Evolutionary conservation across 371 early-diverging fungal genomes (phyloP), one percentile per base, ranked within the genome.

Genomic region (Thermomucor indicae-seudaticae): DNA sequence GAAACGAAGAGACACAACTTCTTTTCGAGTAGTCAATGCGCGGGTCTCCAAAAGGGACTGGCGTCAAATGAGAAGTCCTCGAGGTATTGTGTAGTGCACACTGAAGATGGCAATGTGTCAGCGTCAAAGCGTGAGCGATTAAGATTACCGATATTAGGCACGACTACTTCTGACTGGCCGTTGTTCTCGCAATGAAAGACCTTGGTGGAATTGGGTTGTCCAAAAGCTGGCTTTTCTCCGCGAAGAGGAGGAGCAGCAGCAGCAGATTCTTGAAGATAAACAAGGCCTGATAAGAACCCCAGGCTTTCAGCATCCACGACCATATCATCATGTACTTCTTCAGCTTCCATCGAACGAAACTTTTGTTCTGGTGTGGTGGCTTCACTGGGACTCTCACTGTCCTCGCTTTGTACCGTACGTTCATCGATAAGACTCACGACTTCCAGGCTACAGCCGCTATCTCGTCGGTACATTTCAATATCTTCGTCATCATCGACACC

Each of bases 11-110:
- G n/a, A n/a, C n/a, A n/a, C n/a, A n/a, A n/a, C n/a, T n/a, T n/a
- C n/a, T n/a, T n/a, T n/a, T 25, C 27, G 29, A 43, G 46, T 31
- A 31, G 14, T 66, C 55, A 67, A 42, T 41, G 57, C n/a, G 54
- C 49, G 12, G 60, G 54, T 27, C 43, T 49, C 64, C 64, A 68
- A 45, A 68, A 64, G 14, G 65, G 65, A n/a, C 64, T 60, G 11
- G 53, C 45, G 30, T 68, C 65, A 53, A 68, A 68, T 6, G 66
- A 60, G 38, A 60, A 65, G 47, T 65, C 56, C 3, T 60, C 47
- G 8, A 70, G 53, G 22, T 63, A 57, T 47, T 70, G 65, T 24
- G 65, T 45, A 44, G n/a, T n/a, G n/a, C 70, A 70, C 23, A 70
- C 57, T 43, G 51, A 44, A 12, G 70, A 70, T 19, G 70, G 70